Evolutionary conservation across 768 basidiomycete genomes (phyloP).

Genomic region (Xerocomellus chrysenteron): DNA sequence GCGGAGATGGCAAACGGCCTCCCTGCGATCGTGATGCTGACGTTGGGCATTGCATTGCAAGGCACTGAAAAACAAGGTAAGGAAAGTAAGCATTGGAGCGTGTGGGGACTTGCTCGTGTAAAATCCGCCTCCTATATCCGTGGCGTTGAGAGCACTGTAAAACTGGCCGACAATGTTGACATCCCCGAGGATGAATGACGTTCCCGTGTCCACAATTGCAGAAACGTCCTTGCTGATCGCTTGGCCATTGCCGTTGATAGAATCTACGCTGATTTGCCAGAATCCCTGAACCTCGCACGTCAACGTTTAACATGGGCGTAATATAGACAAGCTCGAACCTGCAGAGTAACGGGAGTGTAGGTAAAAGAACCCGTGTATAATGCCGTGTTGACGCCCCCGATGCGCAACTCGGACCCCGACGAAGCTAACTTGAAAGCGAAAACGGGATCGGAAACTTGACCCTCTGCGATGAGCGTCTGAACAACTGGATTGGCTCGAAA

Average conservation of each 20-base stretch:
- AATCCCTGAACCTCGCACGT: conserved; percentile 16
- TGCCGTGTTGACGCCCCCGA: conserved; percentile 42
- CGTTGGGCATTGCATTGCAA: conserved; percentile 24
- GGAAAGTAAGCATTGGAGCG: neutral
- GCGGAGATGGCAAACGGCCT: conserved; percentile 31
- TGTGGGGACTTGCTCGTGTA: conserved; percentile 32
- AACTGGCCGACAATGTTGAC: conserved; percentile 32
- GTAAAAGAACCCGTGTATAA: conserved; percentile 40
- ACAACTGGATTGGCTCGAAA: conserved; percentile 39
- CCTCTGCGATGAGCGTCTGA: conserved; percentile 43
- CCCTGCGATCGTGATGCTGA: conserved; percentile 37
- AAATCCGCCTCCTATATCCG: conserved; percentile 31
- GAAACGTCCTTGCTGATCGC: conserved; percentile 2
- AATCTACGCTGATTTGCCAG: conserved; percentile 22
- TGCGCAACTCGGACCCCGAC: conserved; percentile 34
- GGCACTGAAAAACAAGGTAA: conserved; percentile 18
- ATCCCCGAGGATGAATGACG: conserved; percentile 43
- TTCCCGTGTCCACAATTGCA: conserved; percentile 52
- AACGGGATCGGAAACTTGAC: conserved; percentile 29
- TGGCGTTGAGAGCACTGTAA: conserved; percentile 32
- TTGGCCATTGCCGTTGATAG: conserved; percentile 24
- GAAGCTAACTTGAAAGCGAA: conserved; percentile 43
- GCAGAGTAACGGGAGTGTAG: conserved; percentile 32
- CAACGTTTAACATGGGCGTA: neutral
- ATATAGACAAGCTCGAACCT: conserved; percentile 20